A percentile compares a stretch with the other conserved stretches of the same genome.
Evolutionary conservation across 2,329 filamentous ascomycete species (phyloP).

Genomic region (Magnaporthiopsis rhizophila): DNA sequence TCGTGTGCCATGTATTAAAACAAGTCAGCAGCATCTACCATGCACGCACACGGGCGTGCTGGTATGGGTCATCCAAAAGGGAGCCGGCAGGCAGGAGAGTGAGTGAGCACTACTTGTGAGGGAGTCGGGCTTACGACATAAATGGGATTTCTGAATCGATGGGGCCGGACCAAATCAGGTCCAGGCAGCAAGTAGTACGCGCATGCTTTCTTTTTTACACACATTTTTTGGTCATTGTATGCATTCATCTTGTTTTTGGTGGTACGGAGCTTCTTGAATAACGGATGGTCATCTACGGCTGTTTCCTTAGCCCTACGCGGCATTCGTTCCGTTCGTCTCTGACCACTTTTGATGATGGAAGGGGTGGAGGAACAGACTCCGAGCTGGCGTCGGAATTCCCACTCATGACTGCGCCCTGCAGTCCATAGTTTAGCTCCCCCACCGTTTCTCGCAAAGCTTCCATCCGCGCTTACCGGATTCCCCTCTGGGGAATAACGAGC

Average conservation of each 20-base stretch:
- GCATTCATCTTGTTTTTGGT: neutral
- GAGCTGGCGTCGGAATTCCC: neutral
- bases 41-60: neutral
- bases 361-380: neutral
- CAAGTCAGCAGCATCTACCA: neutral
- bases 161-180: neutral
- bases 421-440: neutral
- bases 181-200: neutral
- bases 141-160: neutral
- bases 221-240: neutral
- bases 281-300: neutral
- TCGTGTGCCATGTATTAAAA: neutral
- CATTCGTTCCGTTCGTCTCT: neutral
- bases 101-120: neutral
- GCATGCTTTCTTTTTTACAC: neutral
- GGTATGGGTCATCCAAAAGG: neutral
- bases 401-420: neutral
- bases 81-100: neutral
- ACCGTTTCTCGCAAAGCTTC: neutral
- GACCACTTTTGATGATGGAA: neutral
- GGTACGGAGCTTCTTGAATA: neutral
- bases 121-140: neutral
- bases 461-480: neutral
- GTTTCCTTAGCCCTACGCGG: neutral
- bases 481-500: neutral